Evolutionary conservation across 345 rosid genomes (phyloP), one percentile per base, ranked within the genome.

Genomic region (Hibiscus trionum): DNA sequence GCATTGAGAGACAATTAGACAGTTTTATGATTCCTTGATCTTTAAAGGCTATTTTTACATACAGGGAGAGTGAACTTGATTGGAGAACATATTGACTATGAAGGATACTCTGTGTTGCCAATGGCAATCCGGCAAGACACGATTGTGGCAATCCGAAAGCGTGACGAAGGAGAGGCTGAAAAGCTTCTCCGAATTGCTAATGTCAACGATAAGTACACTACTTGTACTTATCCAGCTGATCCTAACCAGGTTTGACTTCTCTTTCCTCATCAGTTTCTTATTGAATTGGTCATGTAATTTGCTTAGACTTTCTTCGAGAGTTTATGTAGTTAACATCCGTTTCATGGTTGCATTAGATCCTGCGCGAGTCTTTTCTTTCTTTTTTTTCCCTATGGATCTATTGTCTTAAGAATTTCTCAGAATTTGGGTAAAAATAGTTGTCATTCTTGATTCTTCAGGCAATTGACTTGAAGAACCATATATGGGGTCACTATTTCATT

Each of bases 51-150:
- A 47, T 70, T 53, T 37, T 39, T 39, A 31, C 37, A 35, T 78
- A 59, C 76, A 95, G 99, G 99, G 75, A 86, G 99, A 84, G 98
- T 95, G 81, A 95, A 95, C 82, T 80, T 95, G 90, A 95, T 95
- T 2, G 99, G 99, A 69, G 99, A 92, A 69, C 99, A 95, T 74
- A 88, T 95, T 66, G 99, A 95, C 60, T 95, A 95, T 77, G 99
- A 95, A 76, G 99, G 99, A 12, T 95, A 95, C 78, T 95, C 99
- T 0, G 99, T 92, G 84, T 66, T 95, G 66, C 99, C 99, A 1
- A 95, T 92, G 99, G 99, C 98, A 15, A 90, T 95, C 42, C 87
- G 94, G 74, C 98, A 90, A 75, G 99, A 95, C 61, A 95, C 97
- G 0, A 89, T 95, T 29, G 76, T 95, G 11, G 97, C 91, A 0